A percentile compares a stretch with the other conserved stretches of the same genome.
Conservation (phyloP, 2,329 filamentous ascomycete genomes). For the Trichoderma pleuroti region DNA sequence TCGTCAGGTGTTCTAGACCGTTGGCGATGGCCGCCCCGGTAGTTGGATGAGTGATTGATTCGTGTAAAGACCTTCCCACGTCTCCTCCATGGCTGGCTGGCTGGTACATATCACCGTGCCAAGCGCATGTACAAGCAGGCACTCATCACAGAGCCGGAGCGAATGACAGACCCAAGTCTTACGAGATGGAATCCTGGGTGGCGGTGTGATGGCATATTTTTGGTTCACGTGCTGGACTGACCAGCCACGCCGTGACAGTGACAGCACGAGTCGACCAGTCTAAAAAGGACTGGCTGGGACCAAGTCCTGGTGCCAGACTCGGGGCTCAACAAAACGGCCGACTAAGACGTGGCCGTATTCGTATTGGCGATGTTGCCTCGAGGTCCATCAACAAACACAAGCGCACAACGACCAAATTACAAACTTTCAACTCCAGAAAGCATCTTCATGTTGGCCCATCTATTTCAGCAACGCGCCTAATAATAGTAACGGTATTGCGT, state of each 20-base stretch:
- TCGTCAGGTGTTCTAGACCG: background rate
- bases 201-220: conserved; percentile 7
- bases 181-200: background rate
- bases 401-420: background rate
- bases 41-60: background rate
- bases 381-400: background rate
- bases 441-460: background rate
- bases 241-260: background rate
- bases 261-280: background rate
- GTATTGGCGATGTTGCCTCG: background rate
- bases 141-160: background rate
- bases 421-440: background rate
- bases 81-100: background rate
- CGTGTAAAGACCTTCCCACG: background rate
- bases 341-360: background rate
- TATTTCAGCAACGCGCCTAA: background rate
- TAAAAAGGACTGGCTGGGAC: background rate
- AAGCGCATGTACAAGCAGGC: background rate
- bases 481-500: background rate
- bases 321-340: background rate
- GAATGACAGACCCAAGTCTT: background rate
- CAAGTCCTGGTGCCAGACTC: background rate
- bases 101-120: background rate
- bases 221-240: conserved; percentile 5
- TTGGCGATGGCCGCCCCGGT: background rate